These are phyloP conservation scores for Heritiera fomes DNA, from an alignment of 345 rosid species.

Conservation along the genomic window DNA sequence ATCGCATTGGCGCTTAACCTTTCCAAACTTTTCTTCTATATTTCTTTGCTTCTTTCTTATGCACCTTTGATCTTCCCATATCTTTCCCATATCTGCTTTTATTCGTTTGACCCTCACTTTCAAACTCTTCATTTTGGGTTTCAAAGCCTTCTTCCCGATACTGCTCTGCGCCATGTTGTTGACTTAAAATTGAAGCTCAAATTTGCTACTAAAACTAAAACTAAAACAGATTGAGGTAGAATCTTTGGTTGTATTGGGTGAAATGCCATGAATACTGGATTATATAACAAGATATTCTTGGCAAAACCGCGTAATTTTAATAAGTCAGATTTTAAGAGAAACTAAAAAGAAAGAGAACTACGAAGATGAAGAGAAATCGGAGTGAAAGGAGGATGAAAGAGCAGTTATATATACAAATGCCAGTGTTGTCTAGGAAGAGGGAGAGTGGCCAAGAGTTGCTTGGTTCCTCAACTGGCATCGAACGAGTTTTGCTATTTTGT, in stretches of 20 bases:
- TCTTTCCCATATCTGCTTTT: constrained; percentile 9
- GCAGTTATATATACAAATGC: too few species aligned
- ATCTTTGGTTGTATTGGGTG: background rate
- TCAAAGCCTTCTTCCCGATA: background rate
- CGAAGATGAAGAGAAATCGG: too few species aligned
- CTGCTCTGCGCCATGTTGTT: background rate
- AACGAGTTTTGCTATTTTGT: too few species aligned
- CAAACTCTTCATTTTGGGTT: background rate
- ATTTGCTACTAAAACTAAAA: background rate
- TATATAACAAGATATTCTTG: too few species aligned
- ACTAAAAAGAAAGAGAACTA: too few species aligned
- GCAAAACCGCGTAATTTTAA: too few species aligned
- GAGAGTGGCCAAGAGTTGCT: too few species aligned
- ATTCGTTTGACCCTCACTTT: background rate
- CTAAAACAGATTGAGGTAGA: background rate
- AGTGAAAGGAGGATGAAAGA: too few species aligned
- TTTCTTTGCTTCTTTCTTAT: constrained; percentile 6
- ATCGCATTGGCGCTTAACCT: constrained; percentile 2
- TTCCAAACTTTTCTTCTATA: constrained; percentile 1
- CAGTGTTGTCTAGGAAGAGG: too few species aligned
- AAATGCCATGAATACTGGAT: background rate
- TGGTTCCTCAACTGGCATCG: too few species aligned
- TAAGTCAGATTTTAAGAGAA: too few species aligned
- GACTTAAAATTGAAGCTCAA: background rate
- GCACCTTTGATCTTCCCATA: constrained; percentile 10